Evolutionary conservation across 2,329 filamentous ascomycete genomes (phyloP).

Genomic region (Pyrenochaeta sp.): DNA sequence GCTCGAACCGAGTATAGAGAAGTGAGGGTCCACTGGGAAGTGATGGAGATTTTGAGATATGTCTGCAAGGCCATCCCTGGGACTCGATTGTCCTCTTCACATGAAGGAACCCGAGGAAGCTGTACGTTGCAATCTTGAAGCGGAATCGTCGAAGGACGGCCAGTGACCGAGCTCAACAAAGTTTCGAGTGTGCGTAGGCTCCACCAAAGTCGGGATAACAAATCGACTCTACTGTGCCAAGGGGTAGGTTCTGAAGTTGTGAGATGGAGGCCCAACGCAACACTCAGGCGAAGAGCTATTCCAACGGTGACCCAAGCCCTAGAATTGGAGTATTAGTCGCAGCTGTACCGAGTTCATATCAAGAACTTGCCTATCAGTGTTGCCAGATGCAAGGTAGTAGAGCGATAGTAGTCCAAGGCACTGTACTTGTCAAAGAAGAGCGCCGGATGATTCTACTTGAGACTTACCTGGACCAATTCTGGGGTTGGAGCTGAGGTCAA

Average conservation of each 20-base stretch:
- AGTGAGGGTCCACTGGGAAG: slow-evolving; percentile 3
- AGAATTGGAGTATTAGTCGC: neutral
- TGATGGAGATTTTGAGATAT: slow-evolving; percentile 2
- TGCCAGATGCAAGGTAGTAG: slow-evolving; percentile 2
- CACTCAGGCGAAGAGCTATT: slow-evolving; percentile 1
- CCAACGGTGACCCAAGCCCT: slow-evolving; percentile 7
- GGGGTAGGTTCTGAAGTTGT: neutral
- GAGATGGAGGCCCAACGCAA: slow-evolving; percentile 1
- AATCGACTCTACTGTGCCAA: neutral
- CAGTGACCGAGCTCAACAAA: slow-evolving; percentile 2
- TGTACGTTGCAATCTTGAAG: neutral
- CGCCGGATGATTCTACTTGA: too few species aligned
- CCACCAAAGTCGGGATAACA: slow-evolving; percentile 4
- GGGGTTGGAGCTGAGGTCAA: neutral
- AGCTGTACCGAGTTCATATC: neutral
- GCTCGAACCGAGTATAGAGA: slow-evolving; percentile 5
- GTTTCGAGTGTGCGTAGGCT: slow-evolving; percentile 2
- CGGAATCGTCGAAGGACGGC: slow-evolving; percentile 1
- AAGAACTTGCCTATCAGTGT: neutral
- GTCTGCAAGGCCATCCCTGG: neutral
- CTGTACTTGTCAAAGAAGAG: neutral
- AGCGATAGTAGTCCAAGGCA: slow-evolving; percentile 5
- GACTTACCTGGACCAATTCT: slow-evolving; percentile 6
- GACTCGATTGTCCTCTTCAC: neutral
- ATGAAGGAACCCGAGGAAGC: neutral